Conservation (phyloP, 441 rosid genomes). For the Brassica balearica region DNA sequence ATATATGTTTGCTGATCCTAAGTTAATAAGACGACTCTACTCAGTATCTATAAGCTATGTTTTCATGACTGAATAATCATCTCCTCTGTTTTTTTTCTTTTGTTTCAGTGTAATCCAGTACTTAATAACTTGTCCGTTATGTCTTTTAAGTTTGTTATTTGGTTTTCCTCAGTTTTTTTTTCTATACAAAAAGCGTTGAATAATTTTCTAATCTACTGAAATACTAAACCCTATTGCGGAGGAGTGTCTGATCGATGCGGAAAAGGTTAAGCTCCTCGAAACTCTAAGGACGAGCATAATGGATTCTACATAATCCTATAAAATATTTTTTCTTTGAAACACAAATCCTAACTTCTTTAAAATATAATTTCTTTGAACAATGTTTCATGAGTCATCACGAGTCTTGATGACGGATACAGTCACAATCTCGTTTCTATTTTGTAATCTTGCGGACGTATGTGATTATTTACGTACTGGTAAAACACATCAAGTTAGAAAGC, state of each 20-base stretch:
- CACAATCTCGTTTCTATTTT: too few species aligned
- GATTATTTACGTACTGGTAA: too few species aligned
- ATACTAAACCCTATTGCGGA: background rate
- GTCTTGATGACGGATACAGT: background rate
- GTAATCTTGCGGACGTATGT: too few species aligned
- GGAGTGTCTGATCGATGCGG: background rate
- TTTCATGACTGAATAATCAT: background rate
- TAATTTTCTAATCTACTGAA: background rate
- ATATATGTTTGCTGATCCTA: background rate
- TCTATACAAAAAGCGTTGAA: background rate
- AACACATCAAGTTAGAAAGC: too few species aligned
- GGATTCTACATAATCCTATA: background rate
- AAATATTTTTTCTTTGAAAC: background rate
- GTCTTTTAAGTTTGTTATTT: background rate
- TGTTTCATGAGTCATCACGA: background rate
- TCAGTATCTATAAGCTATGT: background rate
- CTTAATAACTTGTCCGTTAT: background rate
- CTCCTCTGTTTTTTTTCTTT: background rate
- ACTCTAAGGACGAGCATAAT: background rate
- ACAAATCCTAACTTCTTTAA: background rate
- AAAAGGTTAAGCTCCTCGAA: background rate
- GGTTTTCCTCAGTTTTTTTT: background rate
- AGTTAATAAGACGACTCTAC: background rate
- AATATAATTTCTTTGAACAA: background rate
- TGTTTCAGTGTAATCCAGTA: background rate